phyloP scores from a whole-genome alignment of 1,139 yeast species.

The Ogataea hybrid region DNA sequence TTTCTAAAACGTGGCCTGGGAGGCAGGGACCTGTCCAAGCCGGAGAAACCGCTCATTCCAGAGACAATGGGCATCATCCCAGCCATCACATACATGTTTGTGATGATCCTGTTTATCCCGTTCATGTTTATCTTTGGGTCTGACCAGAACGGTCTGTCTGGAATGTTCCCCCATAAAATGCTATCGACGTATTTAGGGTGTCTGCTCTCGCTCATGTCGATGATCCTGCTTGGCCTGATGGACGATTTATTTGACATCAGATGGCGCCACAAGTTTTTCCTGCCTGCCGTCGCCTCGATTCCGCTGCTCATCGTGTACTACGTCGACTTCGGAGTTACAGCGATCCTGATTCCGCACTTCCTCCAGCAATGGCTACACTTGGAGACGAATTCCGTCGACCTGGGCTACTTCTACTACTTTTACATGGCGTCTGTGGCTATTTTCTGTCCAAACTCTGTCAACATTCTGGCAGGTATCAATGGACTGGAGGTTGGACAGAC shows the following conservation, averaged over 20 bases:
- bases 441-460: slow-evolving; percentile 95
- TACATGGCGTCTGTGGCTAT: slow-evolving; percentile 93
- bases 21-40: slow-evolving; percentile 82
- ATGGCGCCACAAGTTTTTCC: slow-evolving; percentile 95
- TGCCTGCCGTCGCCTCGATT: slow-evolving; percentile 92
- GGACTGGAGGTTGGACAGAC: slow-evolving; percentile 97
- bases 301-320: slow-evolving; percentile 90
- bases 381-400: slow-evolving; percentile 50
- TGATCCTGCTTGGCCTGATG: slow-evolving; percentile 81
- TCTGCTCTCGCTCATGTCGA: slow-evolving; percentile 76
- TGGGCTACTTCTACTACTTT: slow-evolving; percentile 74
- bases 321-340: slow-evolving; percentile 91
- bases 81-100: slow-evolving; percentile 74
- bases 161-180: slow-evolving; percentile 77
- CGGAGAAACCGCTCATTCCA: slow-evolving; percentile 69
- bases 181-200: slow-evolving; percentile 86
- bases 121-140: slow-evolving; percentile 66
- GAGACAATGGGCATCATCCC: slow-evolving; percentile 91
- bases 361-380: slow-evolving; percentile 39
- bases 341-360: slow-evolving; percentile 80
- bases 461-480: slow-evolving; percentile 92
- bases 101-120: slow-evolving; percentile 85
- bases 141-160: slow-evolving; percentile 11
- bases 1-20: slow-evolving; percentile 76
- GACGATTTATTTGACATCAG: slow-evolving; percentile 94